Percentiles rank a stretch among this genome's conserved stretches.
These are phyloP conservation scores for Coniferiporia sulphurascens DNA, from an alignment of 1,284 basidiomycete species.

Conservation along the genomic window DNA sequence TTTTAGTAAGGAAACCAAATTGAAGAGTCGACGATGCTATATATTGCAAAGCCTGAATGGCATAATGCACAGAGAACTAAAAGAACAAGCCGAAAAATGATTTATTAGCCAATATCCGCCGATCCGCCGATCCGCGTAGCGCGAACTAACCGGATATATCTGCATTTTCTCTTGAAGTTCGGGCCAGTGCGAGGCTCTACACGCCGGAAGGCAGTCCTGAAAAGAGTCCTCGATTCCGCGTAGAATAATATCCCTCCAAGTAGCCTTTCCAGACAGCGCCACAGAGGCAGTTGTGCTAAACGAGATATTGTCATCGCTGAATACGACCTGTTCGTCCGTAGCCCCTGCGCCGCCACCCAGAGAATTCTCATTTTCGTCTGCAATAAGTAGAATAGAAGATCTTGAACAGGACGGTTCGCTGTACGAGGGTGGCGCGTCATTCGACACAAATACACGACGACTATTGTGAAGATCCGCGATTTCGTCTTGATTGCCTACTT, in stretches of 20 bases:
- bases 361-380: too few species aligned
- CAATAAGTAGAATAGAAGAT: too few species aligned
- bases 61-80: background rate
- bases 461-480: too few species aligned
- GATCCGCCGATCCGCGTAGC: background rate
- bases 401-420: too few species aligned
- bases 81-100: background rate
- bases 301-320: too few species aligned
- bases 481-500: too few species aligned
- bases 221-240: background rate
- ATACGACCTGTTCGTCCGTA: too few species aligned
- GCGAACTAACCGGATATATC: background rate
- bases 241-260: background rate
- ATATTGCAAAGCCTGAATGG: background rate
- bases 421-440: too few species aligned
- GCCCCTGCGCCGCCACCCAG: too few species aligned
- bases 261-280: background rate
- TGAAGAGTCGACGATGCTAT: background rate
- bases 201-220: background rate
- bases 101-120: too few species aligned
- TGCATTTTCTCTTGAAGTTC: background rate
- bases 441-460: too few species aligned
- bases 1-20: background rate
- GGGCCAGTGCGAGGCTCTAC: too few species aligned
- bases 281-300: background rate